Conservation (phyloP, 306 rosid genomes). For the Medicago ruthenica region DNA sequence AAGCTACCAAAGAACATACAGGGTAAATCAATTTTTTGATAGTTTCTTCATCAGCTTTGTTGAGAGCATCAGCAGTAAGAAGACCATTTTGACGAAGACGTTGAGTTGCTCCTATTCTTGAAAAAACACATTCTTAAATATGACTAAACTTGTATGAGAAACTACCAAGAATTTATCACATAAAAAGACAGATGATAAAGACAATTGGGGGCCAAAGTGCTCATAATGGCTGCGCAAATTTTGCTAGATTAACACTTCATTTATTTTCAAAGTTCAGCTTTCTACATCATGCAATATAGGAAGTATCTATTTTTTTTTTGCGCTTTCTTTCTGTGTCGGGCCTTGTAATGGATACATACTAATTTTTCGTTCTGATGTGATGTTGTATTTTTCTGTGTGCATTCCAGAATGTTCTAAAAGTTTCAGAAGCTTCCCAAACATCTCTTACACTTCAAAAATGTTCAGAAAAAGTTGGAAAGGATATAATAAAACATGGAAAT, state of each 20-base stretch:
- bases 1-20: slow-evolving; percentile 55
- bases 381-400: too few species aligned
- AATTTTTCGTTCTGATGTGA: too few species aligned
- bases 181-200: slow-evolving; percentile 13
- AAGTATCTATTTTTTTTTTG: slow-evolving; percentile 15
- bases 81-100: slow-evolving; percentile 74
- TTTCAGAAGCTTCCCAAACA: too few species aligned
- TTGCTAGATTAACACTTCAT: slow-evolving; percentile 12
- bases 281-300: slow-evolving; percentile 29
- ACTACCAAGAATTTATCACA: slow-evolving; percentile 14
- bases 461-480: too few species aligned
- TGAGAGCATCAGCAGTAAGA: slow-evolving; percentile 77
- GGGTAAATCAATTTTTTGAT: slow-evolving; percentile 82
- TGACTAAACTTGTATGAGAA: slow-evolving; percentile 19
- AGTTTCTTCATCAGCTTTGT: slow-evolving; percentile 79
- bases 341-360: too few species aligned
- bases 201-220: neutral
- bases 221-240: neutral
- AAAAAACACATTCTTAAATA: slow-evolving; percentile 40
- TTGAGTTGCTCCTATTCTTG: slow-evolving; percentile 79
- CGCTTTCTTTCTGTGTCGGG: neutral
- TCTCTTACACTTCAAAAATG: too few species aligned
- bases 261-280: slow-evolving; percentile 9
- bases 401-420: too few species aligned
- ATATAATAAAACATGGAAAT: too few species aligned